These are phyloP conservation scores for Fagopyrum esculentum DNA, from an alignment of 148 eudicot genomes.

Conservation along the genomic window DNA sequence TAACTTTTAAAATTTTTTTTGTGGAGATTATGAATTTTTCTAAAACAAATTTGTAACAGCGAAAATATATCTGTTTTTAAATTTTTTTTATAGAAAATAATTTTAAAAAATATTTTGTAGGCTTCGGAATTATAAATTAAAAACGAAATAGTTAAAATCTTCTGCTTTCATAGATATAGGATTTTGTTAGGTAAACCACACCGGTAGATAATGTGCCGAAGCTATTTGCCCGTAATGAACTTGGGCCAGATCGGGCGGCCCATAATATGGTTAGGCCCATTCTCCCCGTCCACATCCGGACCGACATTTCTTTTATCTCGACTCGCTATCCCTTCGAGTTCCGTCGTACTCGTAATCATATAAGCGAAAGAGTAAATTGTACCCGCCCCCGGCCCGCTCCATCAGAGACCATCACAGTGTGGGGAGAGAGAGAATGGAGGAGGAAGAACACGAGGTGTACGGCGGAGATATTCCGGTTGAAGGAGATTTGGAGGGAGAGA, in stretches of 20 bases:
- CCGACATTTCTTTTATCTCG: background rate
- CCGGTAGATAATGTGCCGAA: background rate
- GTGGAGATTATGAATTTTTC: too few species aligned
- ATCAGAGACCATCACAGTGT: background rate
- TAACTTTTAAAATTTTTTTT: too few species aligned
- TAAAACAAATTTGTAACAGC: too few species aligned
- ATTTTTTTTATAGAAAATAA: too few species aligned
- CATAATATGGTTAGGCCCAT: background rate
- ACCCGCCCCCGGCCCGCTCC: background rate
- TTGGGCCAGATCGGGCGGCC: background rate
- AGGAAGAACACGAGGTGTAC: constrained; percentile 92
- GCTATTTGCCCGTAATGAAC: background rate
- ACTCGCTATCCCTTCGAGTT: background rate
- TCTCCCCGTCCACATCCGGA: background rate
- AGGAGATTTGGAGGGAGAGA: constrained; percentile 55
- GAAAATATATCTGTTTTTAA: too few species aligned
- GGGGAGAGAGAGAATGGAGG: constrained; percentile 40
- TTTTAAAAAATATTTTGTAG: too few species aligned
- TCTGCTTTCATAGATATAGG: too few species aligned
- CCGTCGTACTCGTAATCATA: background rate
- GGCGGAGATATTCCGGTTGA: constrained; percentile 85
- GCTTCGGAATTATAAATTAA: too few species aligned
- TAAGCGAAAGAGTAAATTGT: background rate
- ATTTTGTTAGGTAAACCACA: too few species aligned
- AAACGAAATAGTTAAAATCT: too few species aligned